These are phyloP conservation scores for Kwoniella dejecticola DNA, from an alignment of 768 basidiomycete species.

Conservation along the genomic window DNA sequence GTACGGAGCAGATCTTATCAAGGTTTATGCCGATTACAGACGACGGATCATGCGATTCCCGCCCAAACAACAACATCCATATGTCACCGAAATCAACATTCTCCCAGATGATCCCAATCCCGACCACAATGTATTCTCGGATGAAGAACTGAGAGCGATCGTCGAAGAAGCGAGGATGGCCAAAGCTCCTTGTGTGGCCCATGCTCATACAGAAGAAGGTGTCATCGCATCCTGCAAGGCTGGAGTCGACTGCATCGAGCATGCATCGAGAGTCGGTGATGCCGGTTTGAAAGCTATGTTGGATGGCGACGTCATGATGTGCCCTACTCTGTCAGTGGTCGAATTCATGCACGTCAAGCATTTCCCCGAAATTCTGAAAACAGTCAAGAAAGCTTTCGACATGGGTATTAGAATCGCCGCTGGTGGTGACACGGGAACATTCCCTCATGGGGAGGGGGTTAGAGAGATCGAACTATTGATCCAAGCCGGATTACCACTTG, in stretches of 20 bases:
- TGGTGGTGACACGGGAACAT: slow-evolving; percentile 31
- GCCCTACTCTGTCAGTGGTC: slow-evolving; percentile 27
- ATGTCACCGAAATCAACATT: slow-evolving; percentile 11
- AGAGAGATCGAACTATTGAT: slow-evolving; percentile 29
- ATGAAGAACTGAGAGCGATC: slow-evolving; percentile 36
- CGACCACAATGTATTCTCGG: slow-evolving; percentile 11
- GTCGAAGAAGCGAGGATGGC: slow-evolving; percentile 26
- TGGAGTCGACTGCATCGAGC: slow-evolving; percentile 31
- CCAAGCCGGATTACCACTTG: slow-evolving; percentile 28
- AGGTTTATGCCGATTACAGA: slow-evolving; percentile 37
- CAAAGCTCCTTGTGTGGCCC: slow-evolving; percentile 25
- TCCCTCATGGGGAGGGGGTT: slow-evolving; percentile 27
- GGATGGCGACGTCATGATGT: slow-evolving; percentile 26
- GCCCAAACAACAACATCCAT: slow-evolving; percentile 9
- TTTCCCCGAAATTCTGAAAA: slow-evolving; percentile 5
- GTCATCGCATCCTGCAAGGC: slow-evolving; percentile 29
- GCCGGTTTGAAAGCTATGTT: slow-evolving; percentile 23
- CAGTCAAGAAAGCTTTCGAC: slow-evolving; percentile 21
- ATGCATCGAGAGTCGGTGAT: slow-evolving; percentile 8
- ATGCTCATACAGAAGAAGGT: slow-evolving; percentile 20
- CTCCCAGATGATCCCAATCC: slow-evolving; percentile 18
- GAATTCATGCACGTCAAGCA: slow-evolving; percentile 8
- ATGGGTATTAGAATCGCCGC: slow-evolving; percentile 28
- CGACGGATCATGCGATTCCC: slow-evolving; percentile 27
- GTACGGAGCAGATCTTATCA: slow-evolving; percentile 37